These are phyloP conservation scores for Phylloporus sp. DNA, from an alignment of 768 basidiomycete genomes.

Conservation along the genomic window DNA sequence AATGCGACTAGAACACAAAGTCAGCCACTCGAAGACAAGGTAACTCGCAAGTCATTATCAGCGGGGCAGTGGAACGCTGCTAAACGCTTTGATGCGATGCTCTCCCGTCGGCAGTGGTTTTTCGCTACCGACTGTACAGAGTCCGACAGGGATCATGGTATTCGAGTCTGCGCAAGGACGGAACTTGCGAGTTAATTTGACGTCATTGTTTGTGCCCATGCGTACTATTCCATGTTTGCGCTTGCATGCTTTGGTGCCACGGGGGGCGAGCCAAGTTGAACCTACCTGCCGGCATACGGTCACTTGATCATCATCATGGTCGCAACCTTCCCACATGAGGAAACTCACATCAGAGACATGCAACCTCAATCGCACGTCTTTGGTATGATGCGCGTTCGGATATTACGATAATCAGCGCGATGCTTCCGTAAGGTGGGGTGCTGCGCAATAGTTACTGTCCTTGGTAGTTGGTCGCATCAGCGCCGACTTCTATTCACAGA, in stretches of 20 bases:
- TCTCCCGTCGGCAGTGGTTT: neutral
- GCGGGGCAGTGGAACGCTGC: neutral
- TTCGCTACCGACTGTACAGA: neutral
- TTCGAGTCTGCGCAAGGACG: too few relatives aligned
- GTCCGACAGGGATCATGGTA: too few relatives aligned
- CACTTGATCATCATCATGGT: neutral
- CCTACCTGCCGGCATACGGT: neutral
- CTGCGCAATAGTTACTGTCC: neutral
- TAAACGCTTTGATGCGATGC: neutral
- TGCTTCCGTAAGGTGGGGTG: neutral
- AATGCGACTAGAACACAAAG: neutral
- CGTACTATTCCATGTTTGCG: too few relatives aligned
- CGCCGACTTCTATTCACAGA: conserved; percentile 1
- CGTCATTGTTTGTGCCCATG: too few relatives aligned
- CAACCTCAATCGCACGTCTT: neutral
- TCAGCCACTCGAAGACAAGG: too few relatives aligned
- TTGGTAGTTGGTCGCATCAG: neutral
- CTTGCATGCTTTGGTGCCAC: neutral
- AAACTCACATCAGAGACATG: neutral
- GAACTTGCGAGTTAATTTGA: too few relatives aligned
- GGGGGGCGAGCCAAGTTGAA: neutral
- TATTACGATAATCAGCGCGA: neutral
- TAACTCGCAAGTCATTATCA: neutral
- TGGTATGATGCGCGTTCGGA: neutral
- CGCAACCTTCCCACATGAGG: neutral